These are phyloP conservation scores for Penicillium sp. DNA, from an alignment of 2,329 filamentous ascomycete genomes.

Conservation along the genomic window DNA sequence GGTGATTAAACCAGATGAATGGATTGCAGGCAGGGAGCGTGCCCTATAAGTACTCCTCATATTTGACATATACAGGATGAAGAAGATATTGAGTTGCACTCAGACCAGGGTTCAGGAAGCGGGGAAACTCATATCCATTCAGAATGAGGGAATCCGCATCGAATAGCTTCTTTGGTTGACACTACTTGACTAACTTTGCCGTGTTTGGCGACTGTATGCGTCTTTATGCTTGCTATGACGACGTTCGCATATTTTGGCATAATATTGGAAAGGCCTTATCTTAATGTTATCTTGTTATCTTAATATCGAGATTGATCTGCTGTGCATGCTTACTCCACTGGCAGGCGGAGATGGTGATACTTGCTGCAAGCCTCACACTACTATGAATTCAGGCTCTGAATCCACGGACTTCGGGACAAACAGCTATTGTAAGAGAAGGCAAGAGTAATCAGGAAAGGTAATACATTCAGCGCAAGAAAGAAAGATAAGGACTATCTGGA, in stretches of 20 bases:
- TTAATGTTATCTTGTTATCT: neutral
- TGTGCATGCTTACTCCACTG: neutral
- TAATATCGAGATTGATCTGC: neutral
- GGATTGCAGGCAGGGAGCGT: neutral
- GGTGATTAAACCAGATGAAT: neutral
- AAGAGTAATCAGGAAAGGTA: neutral
- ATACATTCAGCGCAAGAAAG: neutral
- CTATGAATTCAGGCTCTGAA: neutral
- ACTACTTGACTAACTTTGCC: conserved; percentile 21
- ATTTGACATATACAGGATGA: neutral
- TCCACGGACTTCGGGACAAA: neutral
- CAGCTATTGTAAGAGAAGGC: neutral
- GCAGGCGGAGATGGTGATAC: neutral
- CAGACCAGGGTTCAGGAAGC: conserved; percentile 10
- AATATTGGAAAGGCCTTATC: neutral
- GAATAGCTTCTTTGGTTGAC: conserved; percentile 15
- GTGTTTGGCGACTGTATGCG: conserved; percentile 27
- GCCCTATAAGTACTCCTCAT: conserved; percentile 11
- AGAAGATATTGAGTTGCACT: conserved; percentile 6
- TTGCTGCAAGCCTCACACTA: neutral
- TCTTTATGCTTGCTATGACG: neutral
- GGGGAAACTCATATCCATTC: conserved; percentile 16
- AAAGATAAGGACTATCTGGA: neutral
- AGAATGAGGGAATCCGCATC: conserved; percentile 5
- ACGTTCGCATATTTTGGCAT: neutral